Conservation (phyloP, 805 yeast genomes). For the Kregervanrija fluxuum region DNA sequence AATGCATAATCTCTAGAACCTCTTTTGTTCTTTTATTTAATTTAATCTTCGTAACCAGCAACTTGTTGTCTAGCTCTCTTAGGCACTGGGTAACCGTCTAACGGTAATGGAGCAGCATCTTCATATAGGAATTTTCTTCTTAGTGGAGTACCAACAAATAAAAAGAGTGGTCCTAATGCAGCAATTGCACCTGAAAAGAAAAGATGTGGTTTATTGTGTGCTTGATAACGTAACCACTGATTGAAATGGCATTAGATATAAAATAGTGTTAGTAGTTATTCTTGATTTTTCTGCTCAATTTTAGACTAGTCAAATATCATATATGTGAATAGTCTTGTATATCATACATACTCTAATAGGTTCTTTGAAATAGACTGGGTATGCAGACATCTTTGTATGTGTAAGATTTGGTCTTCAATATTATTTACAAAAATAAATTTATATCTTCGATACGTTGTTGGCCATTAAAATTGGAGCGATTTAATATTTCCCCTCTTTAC, state of each 20-base stretch:
- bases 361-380: constrained; percentile 53
- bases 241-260: neutral
- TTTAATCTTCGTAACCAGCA: constrained; percentile 51
- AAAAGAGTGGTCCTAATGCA: constrained; percentile 56
- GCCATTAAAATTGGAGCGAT: too few species aligned
- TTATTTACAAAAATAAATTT: too few species aligned
- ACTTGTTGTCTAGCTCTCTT: constrained; percentile 41
- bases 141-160: constrained; percentile 53
- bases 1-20: too few species aligned
- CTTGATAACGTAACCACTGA: constrained; percentile 68
- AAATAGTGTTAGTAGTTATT: neutral
- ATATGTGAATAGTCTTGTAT: neutral
- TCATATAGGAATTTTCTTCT: constrained; percentile 62
- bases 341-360: constrained; percentile 51
- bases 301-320: neutral
- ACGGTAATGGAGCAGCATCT: constrained; percentile 62
- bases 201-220: constrained; percentile 70
- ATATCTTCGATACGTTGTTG: too few species aligned
- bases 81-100: constrained; percentile 48
- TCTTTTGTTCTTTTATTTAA: too few species aligned
- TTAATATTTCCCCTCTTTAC: too few species aligned
- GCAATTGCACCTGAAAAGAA: constrained; percentile 62
- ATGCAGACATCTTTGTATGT: constrained; percentile 15
- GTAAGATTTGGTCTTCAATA: too few species aligned
- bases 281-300: constrained; percentile 16